These are phyloP conservation scores for Erythrophleum ivorense DNA, from an alignment of 331 rosid genomes.

Conservation along the genomic window DNA sequence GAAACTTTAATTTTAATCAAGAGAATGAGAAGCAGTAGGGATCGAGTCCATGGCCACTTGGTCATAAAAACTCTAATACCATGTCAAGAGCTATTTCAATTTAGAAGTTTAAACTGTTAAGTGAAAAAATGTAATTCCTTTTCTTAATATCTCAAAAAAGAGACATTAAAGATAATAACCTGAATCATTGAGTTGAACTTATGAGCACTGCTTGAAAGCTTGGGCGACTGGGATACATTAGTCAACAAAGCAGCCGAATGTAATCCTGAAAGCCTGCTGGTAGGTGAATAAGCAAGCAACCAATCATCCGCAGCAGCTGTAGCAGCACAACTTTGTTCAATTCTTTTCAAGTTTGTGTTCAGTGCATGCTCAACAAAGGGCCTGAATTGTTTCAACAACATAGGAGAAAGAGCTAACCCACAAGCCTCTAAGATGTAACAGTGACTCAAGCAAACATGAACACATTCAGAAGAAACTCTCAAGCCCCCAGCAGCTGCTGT, in stretches of 20 bases:
- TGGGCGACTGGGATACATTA: slow-evolving; percentile 55
- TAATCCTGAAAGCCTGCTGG: slow-evolving; percentile 43
- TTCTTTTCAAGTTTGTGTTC: slow-evolving; percentile 64
- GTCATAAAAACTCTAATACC: background rate
- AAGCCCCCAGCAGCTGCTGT: slow-evolving; percentile 80
- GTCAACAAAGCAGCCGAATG: slow-evolving; percentile 51
- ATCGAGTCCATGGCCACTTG: background rate
- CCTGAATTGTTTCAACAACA: slow-evolving; percentile 63
- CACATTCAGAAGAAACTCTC: slow-evolving; percentile 79
- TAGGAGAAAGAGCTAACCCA: slow-evolving; percentile 85
- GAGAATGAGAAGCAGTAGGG: background rate
- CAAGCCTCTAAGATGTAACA: slow-evolving; percentile 69
- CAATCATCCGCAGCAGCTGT: slow-evolving; percentile 84
- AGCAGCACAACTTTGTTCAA: slow-evolving; percentile 80
- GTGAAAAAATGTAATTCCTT: background rate
- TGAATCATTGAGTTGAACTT: slow-evolving; percentile 81
- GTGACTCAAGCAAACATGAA: slow-evolving; percentile 73
- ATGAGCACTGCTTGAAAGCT: slow-evolving; percentile 84
- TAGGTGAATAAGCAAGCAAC: slow-evolving; percentile 61
- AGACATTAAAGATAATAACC: slow-evolving; percentile 50
- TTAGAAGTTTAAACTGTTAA: background rate
- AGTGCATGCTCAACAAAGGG: slow-evolving; percentile 70
- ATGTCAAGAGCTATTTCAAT: background rate
- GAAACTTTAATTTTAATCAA: background rate
- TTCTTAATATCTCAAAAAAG: slow-evolving; percentile 2